Conservation (phyloP, 1,284 basidiomycete species). For the Pseudomicrostroma phylloplanum region DNA sequence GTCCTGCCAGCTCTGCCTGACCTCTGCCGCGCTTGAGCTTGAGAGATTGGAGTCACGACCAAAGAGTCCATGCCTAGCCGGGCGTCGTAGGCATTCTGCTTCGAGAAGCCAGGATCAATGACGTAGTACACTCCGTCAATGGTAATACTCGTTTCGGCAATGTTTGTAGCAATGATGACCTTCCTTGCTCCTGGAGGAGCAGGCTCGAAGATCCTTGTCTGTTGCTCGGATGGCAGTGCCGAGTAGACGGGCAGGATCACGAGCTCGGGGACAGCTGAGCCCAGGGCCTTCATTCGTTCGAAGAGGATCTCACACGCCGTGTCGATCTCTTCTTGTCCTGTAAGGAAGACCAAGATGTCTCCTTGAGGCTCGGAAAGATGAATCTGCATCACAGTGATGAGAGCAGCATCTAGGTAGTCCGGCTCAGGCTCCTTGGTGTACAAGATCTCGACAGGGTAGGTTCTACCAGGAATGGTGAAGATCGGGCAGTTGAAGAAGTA, state of each 20-base stretch:
- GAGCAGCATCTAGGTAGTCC: slow-evolving; percentile 95
- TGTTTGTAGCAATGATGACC: slow-evolving; percentile 96
- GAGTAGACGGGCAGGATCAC: slow-evolving; percentile 96
- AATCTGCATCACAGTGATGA: slow-evolving; percentile 99
- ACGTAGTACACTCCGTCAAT: slow-evolving; percentile 99
- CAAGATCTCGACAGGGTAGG: slow-evolving; percentile 93
- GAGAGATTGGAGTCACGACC: slow-evolving; percentile 95
- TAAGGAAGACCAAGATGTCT: slow-evolving; percentile 92
- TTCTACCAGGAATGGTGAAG: slow-evolving; percentile 98
- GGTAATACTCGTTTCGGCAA: slow-evolving; percentile 95
- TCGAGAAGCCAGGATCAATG: slow-evolving; percentile 93
- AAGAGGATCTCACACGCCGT: slow-evolving; percentile 93
- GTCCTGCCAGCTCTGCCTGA: slow-evolving; percentile 94
- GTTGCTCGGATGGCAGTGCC: slow-evolving; percentile 92
- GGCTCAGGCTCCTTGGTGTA: slow-evolving; percentile 98
- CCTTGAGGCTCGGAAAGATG: slow-evolving; percentile 95
- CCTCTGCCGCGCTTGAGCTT: slow-evolving; percentile 92
- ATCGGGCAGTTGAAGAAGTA: slow-evolving; percentile 98
- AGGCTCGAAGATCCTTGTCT: slow-evolving; percentile 94
- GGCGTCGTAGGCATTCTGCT: slow-evolving; percentile 98
- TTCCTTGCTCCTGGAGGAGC: slow-evolving; percentile 93
- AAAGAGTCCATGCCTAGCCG: slow-evolving; percentile 96
- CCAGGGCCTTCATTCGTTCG: slow-evolving; percentile 95
- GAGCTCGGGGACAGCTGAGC: slow-evolving; percentile 92
- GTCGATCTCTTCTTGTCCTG: slow-evolving; percentile 97